These are phyloP conservation scores for Euclidium syriacum DNA, from an alignment of 345 rosid species.

Conservation along the genomic window DNA sequence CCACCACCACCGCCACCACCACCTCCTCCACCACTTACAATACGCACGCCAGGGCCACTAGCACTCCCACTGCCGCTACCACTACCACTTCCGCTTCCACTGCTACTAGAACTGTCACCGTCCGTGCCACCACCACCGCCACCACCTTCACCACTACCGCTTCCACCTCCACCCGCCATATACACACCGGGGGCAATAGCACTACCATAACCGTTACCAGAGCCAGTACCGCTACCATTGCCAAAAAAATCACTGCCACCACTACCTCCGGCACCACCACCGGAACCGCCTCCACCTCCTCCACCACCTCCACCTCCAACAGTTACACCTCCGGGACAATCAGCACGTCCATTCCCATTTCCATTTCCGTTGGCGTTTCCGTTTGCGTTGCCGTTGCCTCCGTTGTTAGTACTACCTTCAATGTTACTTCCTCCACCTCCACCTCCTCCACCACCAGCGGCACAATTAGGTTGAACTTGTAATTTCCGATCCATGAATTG, in stretches of 20 bases:
- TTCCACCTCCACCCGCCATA: neutral
- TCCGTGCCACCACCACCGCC: neutral
- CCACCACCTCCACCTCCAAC: slow-evolving; percentile 16
- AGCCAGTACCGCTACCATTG: neutral
- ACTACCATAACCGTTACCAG: neutral
- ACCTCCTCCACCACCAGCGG: slow-evolving; percentile 1
- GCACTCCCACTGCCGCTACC: neutral
- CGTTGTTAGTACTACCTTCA: neutral
- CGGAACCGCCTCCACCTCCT: slow-evolving; percentile 4
- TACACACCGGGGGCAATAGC: neutral
- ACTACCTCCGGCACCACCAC: neutral
- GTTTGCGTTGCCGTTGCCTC: neutral
- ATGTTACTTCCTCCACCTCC: neutral
- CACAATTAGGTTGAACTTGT: neutral
- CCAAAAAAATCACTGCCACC: neutral
- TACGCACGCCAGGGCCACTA: neutral
- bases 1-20: slow-evolving; percentile 6
- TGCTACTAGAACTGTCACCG: neutral
- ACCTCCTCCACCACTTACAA: neutral
- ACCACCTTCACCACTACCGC: neutral
- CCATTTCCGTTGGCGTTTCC: neutral
- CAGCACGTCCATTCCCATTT: neutral
- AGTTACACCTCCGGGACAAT: neutral
- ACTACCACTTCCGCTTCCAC: neutral
- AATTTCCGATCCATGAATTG: neutral